Percentiles rank a stretch among this genome's conserved stretches.
Evolutionary conservation across 257 asterid genomes (phyloP).

Genomic region (Vinca minor): DNA sequence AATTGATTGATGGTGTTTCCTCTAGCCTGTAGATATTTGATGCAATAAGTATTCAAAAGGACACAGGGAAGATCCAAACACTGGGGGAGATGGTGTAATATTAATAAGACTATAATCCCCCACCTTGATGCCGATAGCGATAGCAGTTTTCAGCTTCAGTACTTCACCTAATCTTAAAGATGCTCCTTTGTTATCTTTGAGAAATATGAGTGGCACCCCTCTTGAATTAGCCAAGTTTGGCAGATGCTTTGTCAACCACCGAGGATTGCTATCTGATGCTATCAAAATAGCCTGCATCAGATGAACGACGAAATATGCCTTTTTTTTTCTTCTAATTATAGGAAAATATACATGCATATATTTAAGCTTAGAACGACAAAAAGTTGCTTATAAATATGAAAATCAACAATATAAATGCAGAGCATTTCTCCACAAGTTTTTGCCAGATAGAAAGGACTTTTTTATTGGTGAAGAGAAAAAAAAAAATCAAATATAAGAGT

Average conservation of each 20-base stretch:
- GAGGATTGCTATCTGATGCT: slow-evolving; percentile 81
- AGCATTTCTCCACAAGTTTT: not conserved
- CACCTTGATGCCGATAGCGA: slow-evolving; percentile 79
- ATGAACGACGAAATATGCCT: not conserved
- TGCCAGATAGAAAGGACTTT: not conserved
- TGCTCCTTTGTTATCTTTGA: slow-evolving; percentile 60
- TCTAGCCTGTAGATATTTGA: slow-evolving; percentile 36
- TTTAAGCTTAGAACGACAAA: not conserved
- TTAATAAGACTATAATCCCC: not conserved
- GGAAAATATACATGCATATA: not conserved
- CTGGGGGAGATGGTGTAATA: too few species aligned
- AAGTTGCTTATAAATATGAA: not conserved
- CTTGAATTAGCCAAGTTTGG: slow-evolving; percentile 65
- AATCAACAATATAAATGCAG: not conserved
- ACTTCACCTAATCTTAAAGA: slow-evolving; percentile 74
- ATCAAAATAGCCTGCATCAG: slow-evolving; percentile 55
- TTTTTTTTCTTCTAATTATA: not conserved
- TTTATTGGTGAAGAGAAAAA: not conserved
- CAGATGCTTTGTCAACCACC: slow-evolving; percentile 66
- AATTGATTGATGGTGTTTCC: slow-evolving; percentile 48
- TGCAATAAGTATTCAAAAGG: slow-evolving; percentile 4
- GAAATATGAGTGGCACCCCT: slow-evolving; percentile 52
- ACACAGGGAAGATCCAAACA: not conserved
- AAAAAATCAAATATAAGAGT: not conserved
- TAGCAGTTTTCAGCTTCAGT: slow-evolving; percentile 68